Base-by-base conservation (phyloP, 2,329 filamentous ascomycete species). In the Ascosphaera apis region DNA sequence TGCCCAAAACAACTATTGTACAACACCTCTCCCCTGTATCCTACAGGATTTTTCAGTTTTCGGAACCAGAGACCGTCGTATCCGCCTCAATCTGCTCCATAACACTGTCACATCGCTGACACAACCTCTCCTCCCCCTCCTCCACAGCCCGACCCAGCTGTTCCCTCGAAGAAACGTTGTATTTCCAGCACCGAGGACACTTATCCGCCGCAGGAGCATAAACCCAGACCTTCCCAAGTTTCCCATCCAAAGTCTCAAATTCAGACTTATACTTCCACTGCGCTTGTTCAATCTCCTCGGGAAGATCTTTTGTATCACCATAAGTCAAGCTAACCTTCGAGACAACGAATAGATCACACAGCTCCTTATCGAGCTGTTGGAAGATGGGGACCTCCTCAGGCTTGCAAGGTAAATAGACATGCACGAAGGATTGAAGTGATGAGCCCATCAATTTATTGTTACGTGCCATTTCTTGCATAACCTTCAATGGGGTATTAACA, bases 111-210 rank as follows among this genome's bases (percentile, higher is more conserved):
- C 86, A 95, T 48, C 82, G 63, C 34, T 54, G 56, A 53, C 86
- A 95, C 13, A 91, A 57, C 28, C 59, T 53, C 13, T 77, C 70
- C 44, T 75, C 65, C 34, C 56, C 55, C n/a, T 45, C 42, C 35
- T 43, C 36, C 3, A 44, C 31, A 32, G 52, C 45, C 15, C 39
- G 8, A n/a, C n/a, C n/a, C n/a, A n/a, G n/a, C n/a, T n/a, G n/a
- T n/a, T n/a, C n/a, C n/a, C n/a, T n/a, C n/a, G n/a, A n/a, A 30
- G 66, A 60, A n/a, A 77, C 73, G 16, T 77, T 65, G 53, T 81
- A 91, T 41, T 77, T 70, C 88, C 88, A 98, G 57, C 88, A 98
- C 35, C 88, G 65, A 1, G 69, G 65, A 52, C 88, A 98, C 54
- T 95, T 98, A 33, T 63, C 56, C 9, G 58, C 54, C 11, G 52